Percentiles rank a stretch among this genome's conserved stretches.
These are phyloP conservation scores for Paraphaeosphaeria sporulosa DNA, from an alignment of 2,329 filamentous ascomycete genomes.

Conservation along the genomic window DNA sequence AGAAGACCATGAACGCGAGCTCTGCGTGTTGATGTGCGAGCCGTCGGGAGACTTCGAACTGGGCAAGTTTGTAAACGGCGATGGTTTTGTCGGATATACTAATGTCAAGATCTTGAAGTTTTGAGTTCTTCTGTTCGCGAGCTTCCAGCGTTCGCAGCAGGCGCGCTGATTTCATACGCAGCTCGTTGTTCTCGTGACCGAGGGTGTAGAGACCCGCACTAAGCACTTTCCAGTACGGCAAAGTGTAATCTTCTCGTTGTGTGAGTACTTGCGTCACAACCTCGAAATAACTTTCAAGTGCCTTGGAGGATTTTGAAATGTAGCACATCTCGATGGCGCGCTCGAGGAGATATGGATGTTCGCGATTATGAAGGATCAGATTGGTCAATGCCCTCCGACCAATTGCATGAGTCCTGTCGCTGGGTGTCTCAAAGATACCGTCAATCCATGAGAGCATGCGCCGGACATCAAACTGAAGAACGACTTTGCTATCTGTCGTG, in stretches of 20 bases:
- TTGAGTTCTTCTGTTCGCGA: constrained; percentile 82
- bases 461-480: constrained; percentile 88
- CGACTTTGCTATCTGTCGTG: constrained; percentile 85
- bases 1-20: constrained; percentile 91
- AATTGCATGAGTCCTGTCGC: constrained; percentile 90
- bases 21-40: constrained; percentile 89
- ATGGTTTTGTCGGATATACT: constrained; percentile 99
- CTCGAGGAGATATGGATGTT: constrained; percentile 84
- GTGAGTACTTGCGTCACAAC: constrained; percentile 88
- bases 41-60: constrained; percentile 94
- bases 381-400: constrained; percentile 89
- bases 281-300: constrained; percentile 93
- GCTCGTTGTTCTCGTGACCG: constrained; percentile 88
- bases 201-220: constrained; percentile 90
- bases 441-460: constrained; percentile 96
- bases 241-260: constrained; percentile 80
- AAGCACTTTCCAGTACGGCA: constrained; percentile 89
- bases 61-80: constrained; percentile 94
- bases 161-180: constrained; percentile 85
- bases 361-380: constrained; percentile 87
- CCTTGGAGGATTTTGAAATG: constrained; percentile 77
- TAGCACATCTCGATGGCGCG: constrained; percentile 94
- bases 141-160: constrained; percentile 84
- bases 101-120: constrained; percentile 96
- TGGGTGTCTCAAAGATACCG: constrained; percentile 89